Evolutionary conservation across 352 stramenopile genomes (phyloP).

Genomic region (Globisporangium megalacanthum): DNA sequence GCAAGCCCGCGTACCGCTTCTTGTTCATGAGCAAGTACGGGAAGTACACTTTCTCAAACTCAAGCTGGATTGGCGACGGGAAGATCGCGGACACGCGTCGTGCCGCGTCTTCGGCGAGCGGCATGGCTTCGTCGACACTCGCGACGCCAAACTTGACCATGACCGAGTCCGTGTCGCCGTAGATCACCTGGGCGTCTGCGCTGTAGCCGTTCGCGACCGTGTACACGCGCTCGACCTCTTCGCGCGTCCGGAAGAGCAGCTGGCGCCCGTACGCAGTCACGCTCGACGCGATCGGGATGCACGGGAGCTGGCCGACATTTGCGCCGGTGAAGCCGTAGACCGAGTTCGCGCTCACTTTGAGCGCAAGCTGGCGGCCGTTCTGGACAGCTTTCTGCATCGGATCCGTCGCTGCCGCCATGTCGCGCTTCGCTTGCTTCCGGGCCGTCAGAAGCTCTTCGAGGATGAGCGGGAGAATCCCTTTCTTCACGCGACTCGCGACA

Average conservation of each 20-base stretch:
- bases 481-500: constrained; percentile 92
- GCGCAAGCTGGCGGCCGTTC: constrained; percentile 95
- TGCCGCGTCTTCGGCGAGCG: constrained; percentile 95
- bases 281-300: constrained; percentile 97
- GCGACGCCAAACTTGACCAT: constrained; percentile 99
- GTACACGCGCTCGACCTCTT: constrained; percentile 96
- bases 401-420: constrained; percentile 99
- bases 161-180: constrained; percentile 99
- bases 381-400: constrained; percentile 99
- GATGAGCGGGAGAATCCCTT: constrained; percentile 98
- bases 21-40: constrained; percentile 99
- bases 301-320: constrained; percentile 97
- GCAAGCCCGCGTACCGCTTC: constrained; percentile 90
- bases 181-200: constrained; percentile 96
- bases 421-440: constrained; percentile 97
- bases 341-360: constrained; percentile 98
- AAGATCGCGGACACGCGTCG: constrained; percentile 96
- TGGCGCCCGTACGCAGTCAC: constrained; percentile 98
- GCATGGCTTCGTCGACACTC: constrained; percentile 96
- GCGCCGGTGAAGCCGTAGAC: constrained; percentile 99
- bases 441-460: constrained; percentile 96
- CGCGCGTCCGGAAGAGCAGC: constrained; percentile 96
- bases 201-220: constrained; percentile 92
- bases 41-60: constrained; percentile 99
- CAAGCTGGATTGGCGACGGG: constrained; percentile 95